Base-by-base conservation (phyloP, 2,329 filamentous ascomycete species). In the Cladosporium halotolerans region DNA sequence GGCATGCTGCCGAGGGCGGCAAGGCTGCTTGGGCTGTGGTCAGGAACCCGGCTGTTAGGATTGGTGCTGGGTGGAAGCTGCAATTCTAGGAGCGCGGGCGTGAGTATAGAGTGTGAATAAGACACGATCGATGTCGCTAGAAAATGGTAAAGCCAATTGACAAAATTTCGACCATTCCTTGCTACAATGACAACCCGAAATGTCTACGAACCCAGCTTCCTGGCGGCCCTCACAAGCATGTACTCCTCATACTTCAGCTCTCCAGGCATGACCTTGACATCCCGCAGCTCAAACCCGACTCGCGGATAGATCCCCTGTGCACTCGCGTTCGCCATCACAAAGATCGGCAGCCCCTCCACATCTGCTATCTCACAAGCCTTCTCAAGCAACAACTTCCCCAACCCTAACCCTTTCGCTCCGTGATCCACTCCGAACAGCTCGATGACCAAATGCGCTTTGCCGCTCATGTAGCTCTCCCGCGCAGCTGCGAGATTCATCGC, bases 41-140 rank as follows among this genome's bases (percentile, higher is more conserved):
- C 8, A 80, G 82, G 64, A 79, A 82, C 63, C 85, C 84, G 0
- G 75, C 75, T 49, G 77, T 85, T 13, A 71, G 66, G n/a, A 79
- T 88, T 68, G 79, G 79, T 34, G 77, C 74, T 62, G 79, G 81
- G 18, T 88, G 85, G 84, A 82, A 74, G 68, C 77, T 84, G 58
- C 73, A 78, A 45, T 83, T 85, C 32, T 54, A 50, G 36, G 39
- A 28, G 23, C 23, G 23, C 5, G 23, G 23, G 5, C 23, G 4
- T 28, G 23, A 28, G 23, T 28, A 7, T 7, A 28, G 23, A 28
- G 23, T 28, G 23, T 28, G 23, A 28, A 28, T 7, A 28, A 7
- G 23, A 28, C 7, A 28, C 23, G 23, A 28, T 28, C 23, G 23
- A 28, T 28, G 4, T 28, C 23, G 23, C 23, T 28, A 28, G 23